Evolutionary conservation across 495 filamentous ascomycete genomes (phyloP).

Genomic region (Bacidia gigantensis): DNA sequence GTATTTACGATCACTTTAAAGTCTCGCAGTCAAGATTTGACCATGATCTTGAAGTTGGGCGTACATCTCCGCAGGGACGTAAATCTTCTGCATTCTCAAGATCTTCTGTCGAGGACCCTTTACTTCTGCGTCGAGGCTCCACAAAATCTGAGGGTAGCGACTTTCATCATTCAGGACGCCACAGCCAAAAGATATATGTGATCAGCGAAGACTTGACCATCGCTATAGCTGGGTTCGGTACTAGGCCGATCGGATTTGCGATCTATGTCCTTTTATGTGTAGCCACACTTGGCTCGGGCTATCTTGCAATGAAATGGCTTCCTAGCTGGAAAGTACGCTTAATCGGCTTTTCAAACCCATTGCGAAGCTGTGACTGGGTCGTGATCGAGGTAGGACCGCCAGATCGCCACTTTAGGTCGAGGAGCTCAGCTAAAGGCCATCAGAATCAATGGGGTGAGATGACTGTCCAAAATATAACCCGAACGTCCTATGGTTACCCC

Average conservation of each 20-base stretch:
- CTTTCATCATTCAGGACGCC: constrained; percentile 39
- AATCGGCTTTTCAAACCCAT: constrained; percentile 48
- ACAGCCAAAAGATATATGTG: constrained; percentile 85
- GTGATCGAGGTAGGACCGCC: constrained; percentile 55
- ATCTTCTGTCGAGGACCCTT: constrained; percentile 52
- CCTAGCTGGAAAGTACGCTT: constrained; percentile 73
- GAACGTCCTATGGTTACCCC: constrained; percentile 58
- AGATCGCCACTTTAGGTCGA: constrained; percentile 4
- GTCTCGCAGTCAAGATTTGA: constrained; percentile 19
- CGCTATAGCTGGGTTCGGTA: constrained; percentile 81
- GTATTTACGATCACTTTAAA: constrained; percentile 35
- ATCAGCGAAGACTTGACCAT: constrained; percentile 85
- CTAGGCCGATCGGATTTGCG: constrained; percentile 49
- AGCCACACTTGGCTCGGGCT: constrained; percentile 60
- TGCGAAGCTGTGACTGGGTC: constrained; percentile 74
- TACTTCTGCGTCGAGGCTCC: constrained; percentile 54
- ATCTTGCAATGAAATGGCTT: constrained; percentile 77
- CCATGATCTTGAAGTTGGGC: background rate
- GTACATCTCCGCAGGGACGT: constrained; percentile 26
- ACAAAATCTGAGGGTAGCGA: constrained; percentile 40
- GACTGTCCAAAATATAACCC: constrained; percentile 49
- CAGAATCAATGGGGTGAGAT: constrained; percentile 94
- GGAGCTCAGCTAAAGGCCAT: constrained; percentile 11
- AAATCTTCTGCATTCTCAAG: constrained; percentile 42
- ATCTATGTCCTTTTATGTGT: constrained; percentile 57